These are phyloP conservation scores for Teunomyces kruisii DNA, from an alignment of 805 yeast species.

Conservation along the genomic window DNA sequence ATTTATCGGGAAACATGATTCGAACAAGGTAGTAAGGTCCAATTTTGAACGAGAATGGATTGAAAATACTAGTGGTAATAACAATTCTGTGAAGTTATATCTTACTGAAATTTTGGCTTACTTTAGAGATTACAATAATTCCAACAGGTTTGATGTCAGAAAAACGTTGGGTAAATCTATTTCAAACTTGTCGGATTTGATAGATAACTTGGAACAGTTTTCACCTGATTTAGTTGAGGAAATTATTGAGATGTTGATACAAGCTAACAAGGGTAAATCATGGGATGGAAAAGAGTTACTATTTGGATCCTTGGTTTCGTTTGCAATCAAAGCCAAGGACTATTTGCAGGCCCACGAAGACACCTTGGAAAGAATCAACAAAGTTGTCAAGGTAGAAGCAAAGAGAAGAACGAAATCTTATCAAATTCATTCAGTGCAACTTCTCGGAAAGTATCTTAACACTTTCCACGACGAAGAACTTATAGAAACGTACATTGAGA, in stretches of 20 bases:
- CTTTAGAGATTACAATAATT: conserved; percentile 47
- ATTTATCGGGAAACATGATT: conserved; percentile 74
- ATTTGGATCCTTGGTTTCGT: conserved; percentile 64
- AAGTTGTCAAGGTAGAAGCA: conserved; percentile 57
- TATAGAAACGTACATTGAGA: conserved; percentile 36
- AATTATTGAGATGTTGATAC: conserved; percentile 54
- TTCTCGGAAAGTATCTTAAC: conserved; percentile 51
- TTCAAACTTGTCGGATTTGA: conserved; percentile 52
- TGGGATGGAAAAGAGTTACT: conserved; percentile 88
- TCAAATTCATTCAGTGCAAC: conserved; percentile 53
- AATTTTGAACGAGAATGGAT: conserved; percentile 70
- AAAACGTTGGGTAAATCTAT: conserved; percentile 70
- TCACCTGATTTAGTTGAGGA: conserved; percentile 18
- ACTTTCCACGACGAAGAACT: conserved; percentile 35
- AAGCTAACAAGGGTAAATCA: conserved; percentile 71
- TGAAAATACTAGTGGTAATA: conserved; percentile 74
- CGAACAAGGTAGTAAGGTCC: conserved; percentile 42
- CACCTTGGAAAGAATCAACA: conserved; percentile 37
- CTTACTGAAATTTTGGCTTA: conserved; percentile 63
- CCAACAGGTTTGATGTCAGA: conserved; percentile 62
- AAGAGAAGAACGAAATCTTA: conserved; percentile 66
- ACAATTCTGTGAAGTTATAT: conserved; percentile 67
- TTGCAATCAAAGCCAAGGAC: conserved; percentile 47
- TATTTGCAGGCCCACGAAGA: conserved; percentile 24
- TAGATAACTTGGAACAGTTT: conserved; percentile 30